Base-by-base conservation (phyloP, 768 basidiomycete genomes). In the Terana coerulea region DNA sequence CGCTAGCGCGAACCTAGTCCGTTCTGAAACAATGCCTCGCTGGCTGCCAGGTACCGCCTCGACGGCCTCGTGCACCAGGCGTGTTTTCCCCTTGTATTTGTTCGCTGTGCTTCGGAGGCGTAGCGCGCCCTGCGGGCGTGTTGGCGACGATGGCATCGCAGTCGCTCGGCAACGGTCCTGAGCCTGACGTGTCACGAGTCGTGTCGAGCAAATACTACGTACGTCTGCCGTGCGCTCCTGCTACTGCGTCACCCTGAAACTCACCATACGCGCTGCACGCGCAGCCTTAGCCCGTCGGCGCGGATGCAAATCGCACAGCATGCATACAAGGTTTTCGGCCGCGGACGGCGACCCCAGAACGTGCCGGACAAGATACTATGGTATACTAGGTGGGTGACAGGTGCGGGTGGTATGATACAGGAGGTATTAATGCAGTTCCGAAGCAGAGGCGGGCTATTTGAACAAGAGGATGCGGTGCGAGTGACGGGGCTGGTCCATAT, bases 341-440 rank as follows among this genome's bases (percentile, higher is more conserved):
- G n/a, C n/a, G n/a, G n/a, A n/a, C n/a, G n/a, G n/a, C n/a, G 30
- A 30, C 45, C 31, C n/a, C 45, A 33, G 24, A 46, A 46, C 31
- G 45, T 46, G 45, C 30, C 17, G 35, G 47, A 26, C 43, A 44
- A 29, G 36, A 46, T 48, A 41, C n/a, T 41, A 40, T 47, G 22
- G 45, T 25, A 48, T 35, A 47, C 22, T 39, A 36, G n/a, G 15
- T 9, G 44, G 55, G 49, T 39, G 31, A 53, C 28, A 47, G 31
- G 44, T 41, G 39, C 48, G 56, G 46, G 39, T 47, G 42, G 45
- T 53, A 54, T 41, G 52, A 57, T 57, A 57, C 56, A 48, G 15
- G 40, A 34, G 41, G 21, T 19, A 48, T 46, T 46, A 46, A 29
- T 50, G 41, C 54, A 40, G 55, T 19, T 45, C 14, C 17, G 42